Evolutionary conservation across 2,329 filamentous ascomycete genomes (phyloP), one percentile per base, ranked within the genome.

Genomic region (Ascochyta viciae-villosae): DNA sequence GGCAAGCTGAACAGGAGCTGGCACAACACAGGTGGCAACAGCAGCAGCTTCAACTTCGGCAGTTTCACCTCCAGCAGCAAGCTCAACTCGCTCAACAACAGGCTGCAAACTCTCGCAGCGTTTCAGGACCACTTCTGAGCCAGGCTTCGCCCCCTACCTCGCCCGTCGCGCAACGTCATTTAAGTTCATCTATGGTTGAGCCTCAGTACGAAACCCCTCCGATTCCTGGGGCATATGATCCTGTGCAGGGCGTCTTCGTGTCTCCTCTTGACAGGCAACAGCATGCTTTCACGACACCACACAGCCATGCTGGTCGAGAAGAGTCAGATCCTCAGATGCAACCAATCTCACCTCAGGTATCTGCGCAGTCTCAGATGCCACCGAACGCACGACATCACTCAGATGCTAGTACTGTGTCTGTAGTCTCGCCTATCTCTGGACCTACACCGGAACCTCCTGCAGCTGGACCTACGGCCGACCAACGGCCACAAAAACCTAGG

Each of bases 171-270:
- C 66, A 70, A 46, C 64, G 66, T 34, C 64, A 62, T 27, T 58
- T 64, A 1, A 66, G 61, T 42, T 63, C 64, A 23, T 62, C 66
- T 26, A 24, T 52, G 24, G 26, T 45, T 19, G 73, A 75, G 35
- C 72, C 73, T 6, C 68, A 59, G 29, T 75, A 76, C 41, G 72
- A 76, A 16, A 73, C 72, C 4, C 72, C 72, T 44, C 68, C 68
- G 15, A 74, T 76, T 44, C 73, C 73, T 29, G 70, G 68, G 19
- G 72, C 73, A 10, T 76, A 76, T 40, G 69, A 46, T 27, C 72
- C 67, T 44, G 73, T 74, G 6, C 66, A 63, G 39, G 69, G 72
- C 22, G 67, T 69, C 4, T 74, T 69, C 31, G 56, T 67, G 15
- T 70, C 71, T 33, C 67, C 71, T 23, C 47, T 53, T 13, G 61